These are phyloP conservation scores for Toxoplasma gondii DNA, from an alignment of 169 alveolate genomes.

Conservation along the genomic window DNA sequence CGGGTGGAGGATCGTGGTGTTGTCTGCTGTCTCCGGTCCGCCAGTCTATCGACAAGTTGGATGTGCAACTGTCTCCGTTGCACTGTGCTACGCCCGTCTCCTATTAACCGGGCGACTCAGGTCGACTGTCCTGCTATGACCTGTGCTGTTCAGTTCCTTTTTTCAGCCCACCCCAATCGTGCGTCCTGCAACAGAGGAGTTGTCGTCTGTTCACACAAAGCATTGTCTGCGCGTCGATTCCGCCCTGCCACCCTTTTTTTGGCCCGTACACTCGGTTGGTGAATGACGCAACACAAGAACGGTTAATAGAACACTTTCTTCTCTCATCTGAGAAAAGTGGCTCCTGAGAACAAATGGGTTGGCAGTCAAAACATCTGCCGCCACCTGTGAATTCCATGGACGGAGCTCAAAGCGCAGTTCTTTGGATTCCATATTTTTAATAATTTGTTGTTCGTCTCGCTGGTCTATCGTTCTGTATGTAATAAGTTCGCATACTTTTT, in stretches of 20 bases:
- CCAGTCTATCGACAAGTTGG: background rate
- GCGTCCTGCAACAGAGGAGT: background rate
- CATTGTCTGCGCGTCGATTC: background rate
- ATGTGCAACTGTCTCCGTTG: background rate
- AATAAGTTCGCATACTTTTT: too few species aligned
- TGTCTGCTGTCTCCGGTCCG: background rate
- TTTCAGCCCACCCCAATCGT: background rate
- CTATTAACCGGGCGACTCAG: background rate
- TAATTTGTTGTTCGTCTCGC: too few species aligned
- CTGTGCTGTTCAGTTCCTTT: background rate
- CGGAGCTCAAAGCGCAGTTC: too few species aligned
- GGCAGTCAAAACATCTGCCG: background rate
- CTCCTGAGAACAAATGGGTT: background rate
- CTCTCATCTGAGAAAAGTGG: background rate
- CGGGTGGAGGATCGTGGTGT: background rate
- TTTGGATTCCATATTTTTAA: too few species aligned
- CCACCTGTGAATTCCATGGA: too few species aligned
- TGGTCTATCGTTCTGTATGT: too few species aligned
- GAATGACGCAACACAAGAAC: background rate
- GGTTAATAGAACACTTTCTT: background rate
- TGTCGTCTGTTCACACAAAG: background rate
- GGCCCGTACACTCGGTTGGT: background rate
- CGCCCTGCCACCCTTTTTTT: background rate
- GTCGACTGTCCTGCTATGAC: background rate
- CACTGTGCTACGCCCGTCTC: background rate